A percentile compares a stretch with the other conserved stretches of the same genome.
These are phyloP conservation scores for Leishmania braziliensis DNA, from an alignment of 208 protist species.

Conservation along the genomic window DNA sequence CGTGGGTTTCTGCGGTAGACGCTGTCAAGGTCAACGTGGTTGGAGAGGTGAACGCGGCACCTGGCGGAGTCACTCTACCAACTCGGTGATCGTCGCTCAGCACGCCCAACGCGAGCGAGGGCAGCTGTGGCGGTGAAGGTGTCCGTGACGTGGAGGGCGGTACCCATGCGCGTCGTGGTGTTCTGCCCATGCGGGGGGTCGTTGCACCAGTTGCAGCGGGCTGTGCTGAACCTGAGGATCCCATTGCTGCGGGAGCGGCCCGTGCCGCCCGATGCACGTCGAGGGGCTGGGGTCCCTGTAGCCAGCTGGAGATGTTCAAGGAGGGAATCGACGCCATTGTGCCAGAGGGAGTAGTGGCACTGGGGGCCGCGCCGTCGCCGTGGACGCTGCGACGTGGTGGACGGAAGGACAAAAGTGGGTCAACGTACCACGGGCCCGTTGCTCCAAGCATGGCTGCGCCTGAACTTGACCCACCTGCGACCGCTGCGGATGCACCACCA, in stretches of 20 bases:
- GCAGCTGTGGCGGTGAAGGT: slow-evolving; percentile 3
- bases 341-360: no score
- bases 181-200: slow-evolving; percentile 6
- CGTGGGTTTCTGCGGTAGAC: neutral
- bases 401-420: slow-evolving; percentile 16
- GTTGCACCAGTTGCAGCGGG: neutral
- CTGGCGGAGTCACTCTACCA: neutral
- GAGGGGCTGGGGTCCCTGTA: slow-evolving; percentile 32
- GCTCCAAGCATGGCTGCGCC: neutral
- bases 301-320: slow-evolving; percentile 24
- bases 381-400: neutral
- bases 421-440: slow-evolving; percentile 10
- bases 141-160: neutral
- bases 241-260: neutral
- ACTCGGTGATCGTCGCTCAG: neutral
- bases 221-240: neutral
- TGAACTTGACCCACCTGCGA: neutral
- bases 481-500: neutral
- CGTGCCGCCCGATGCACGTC: slow-evolving; percentile 22
- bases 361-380: neutral
- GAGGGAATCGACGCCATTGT: slow-evolving; percentile 2
- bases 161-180: neutral
- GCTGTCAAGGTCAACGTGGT: neutral
- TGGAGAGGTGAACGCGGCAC: neutral
- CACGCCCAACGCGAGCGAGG: slow-evolving; percentile 6